phyloP scores from a whole-genome alignment of 805 yeast genomes.

The Zygotorulaspora florentina region DNA sequence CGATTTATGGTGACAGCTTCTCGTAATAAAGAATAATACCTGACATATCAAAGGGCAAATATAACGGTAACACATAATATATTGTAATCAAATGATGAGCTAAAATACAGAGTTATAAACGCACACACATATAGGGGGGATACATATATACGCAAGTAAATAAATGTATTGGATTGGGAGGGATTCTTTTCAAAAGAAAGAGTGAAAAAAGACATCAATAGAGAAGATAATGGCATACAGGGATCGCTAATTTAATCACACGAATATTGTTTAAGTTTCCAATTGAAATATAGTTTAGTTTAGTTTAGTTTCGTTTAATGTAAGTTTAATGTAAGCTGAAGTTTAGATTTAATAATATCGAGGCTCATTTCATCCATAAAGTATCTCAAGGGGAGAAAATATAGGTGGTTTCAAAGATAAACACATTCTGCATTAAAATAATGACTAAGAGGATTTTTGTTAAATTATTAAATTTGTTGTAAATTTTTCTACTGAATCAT shows the following conservation, averaged over 20 bases:
- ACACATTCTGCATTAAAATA: too few species aligned
- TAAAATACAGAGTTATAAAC: constrained; percentile 19
- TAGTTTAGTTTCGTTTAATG: neutral
- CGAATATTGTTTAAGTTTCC: neutral
- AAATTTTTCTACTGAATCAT: too few species aligned
- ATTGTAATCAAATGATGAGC: constrained; percentile 11
- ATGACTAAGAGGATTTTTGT: too few species aligned
- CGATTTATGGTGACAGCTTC: too few species aligned
- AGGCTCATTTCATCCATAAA: neutral
- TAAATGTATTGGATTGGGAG: constrained; percentile 1
- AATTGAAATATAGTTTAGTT: neutral
- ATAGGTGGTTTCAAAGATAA: too few species aligned
- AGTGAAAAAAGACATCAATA: neutral
- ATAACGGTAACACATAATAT: too few species aligned
- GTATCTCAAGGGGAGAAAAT: too few species aligned
- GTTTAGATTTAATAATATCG: neutral
- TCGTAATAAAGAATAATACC: too few species aligned
- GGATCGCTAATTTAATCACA: neutral
- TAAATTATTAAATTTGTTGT: too few species aligned
- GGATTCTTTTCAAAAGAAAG: neutral
- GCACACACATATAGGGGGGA: constrained; percentile 5
- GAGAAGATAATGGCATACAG: neutral
- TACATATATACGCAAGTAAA: constrained; percentile 3
- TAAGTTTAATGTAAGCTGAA: neutral
- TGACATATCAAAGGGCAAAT: too few species aligned